Conservation (phyloP, 23 red algal genomes). For the Agarophyton chilense region DNA sequence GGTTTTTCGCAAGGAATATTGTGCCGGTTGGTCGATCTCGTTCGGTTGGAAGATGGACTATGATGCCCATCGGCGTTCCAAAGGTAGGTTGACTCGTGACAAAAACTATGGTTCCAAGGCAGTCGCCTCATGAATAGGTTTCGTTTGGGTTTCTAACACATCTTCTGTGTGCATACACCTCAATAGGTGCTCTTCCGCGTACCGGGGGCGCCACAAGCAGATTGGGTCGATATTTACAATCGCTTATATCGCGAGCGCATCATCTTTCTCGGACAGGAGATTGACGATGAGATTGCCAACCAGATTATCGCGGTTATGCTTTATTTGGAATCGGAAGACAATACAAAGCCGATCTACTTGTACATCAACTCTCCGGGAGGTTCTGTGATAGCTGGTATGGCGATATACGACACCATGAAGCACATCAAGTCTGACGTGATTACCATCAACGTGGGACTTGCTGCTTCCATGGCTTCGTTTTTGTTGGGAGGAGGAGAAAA, state of each 20-base stretch:
- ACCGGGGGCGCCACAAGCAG: constrained; percentile 91
- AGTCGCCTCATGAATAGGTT: not conserved
- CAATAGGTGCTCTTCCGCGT: constrained; percentile 92
- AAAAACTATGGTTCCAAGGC: not conserved
- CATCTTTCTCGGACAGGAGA: constrained; percentile 97
- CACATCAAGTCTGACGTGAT: constrained; percentile 98
- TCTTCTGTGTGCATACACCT: not conserved
- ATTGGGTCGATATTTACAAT: constrained; percentile 99
- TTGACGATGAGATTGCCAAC: constrained; percentile 99
- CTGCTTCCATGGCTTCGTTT: constrained; percentile 98
- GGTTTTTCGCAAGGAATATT: constrained; percentile 11
- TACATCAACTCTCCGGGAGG: constrained; percentile 99
- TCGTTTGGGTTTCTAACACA: not conserved
- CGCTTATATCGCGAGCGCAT: constrained; percentile 98
- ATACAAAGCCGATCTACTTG: constrained; percentile 98
- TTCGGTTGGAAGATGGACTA: constrained; percentile 65
- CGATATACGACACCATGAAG: constrained; percentile 98
- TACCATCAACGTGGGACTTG: constrained; percentile 97
- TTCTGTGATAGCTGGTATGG: constrained; percentile 95
- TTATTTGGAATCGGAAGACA: constrained; percentile 98
- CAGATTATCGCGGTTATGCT: constrained; percentile 99
- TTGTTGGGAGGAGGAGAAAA: constrained; percentile 94
- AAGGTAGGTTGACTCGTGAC: constrained; percentile 74
- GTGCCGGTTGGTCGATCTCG: not conserved
- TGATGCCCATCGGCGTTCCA: constrained; percentile 99